Evolutionary conservation across 1,284 basidiomycete species (phyloP).

Genomic region (Naganishia sp.): DNA sequence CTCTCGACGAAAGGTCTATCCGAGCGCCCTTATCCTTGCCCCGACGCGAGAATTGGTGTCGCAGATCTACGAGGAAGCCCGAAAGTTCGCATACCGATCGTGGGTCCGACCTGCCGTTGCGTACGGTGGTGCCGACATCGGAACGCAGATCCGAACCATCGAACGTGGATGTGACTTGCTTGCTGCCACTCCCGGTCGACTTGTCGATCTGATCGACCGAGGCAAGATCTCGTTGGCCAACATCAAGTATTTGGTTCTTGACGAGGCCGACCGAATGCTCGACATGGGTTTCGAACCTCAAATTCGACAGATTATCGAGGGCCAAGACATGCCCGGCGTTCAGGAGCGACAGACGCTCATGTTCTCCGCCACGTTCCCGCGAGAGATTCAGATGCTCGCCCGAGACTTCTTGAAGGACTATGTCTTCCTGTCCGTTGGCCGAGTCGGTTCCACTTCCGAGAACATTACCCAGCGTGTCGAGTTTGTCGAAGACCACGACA

Average conservation of each 20-base stretch:
- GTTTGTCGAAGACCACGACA: constrained; percentile 96
- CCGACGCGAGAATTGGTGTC: constrained; percentile 98
- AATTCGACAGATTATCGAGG: constrained; percentile 96
- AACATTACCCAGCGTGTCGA: constrained; percentile 99
- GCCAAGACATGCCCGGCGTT: constrained; percentile 95
- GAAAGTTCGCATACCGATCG: constrained; percentile 98
- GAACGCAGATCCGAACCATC: constrained; percentile 86
- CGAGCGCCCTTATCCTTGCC: constrained; percentile 92
- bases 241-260: constrained; percentile 96
- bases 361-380: constrained; percentile 99
- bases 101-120: constrained; percentile 99
- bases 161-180: constrained; percentile 97
- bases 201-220: constrained; percentile 97
- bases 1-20: constrained; percentile 85
- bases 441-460: constrained; percentile 97
- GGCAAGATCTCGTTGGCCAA: constrained; percentile 95
- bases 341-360: constrained; percentile 96
- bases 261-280: constrained; percentile 99
- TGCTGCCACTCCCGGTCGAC: constrained; percentile 96
- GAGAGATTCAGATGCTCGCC: constrained; percentile 97
- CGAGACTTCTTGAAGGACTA: constrained; percentile 92
- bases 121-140: constrained; percentile 98
- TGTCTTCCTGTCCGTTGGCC: constrained; percentile 96
- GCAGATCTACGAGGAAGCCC: constrained; percentile 98
- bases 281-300: constrained; percentile 99